Evolutionary conservation across 768 basidiomycete genomes (phyloP), one percentile per base, ranked within the genome.

Genomic region (Boletus rubropictus): DNA sequence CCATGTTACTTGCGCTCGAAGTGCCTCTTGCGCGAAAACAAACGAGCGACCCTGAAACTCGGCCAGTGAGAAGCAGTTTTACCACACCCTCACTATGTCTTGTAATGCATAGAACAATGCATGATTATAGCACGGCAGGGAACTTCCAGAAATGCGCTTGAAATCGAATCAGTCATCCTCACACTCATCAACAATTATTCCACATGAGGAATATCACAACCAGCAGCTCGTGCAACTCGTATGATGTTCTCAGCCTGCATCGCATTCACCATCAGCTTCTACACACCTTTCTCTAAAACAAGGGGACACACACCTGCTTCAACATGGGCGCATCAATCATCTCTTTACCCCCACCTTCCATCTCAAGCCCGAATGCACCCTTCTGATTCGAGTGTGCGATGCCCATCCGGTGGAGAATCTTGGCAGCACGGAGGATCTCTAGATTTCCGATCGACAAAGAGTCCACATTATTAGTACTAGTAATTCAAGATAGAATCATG

Each of bases 281-380:
- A 39, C 12, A 17, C 15, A 5, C 21, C 33, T 21, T 5, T 27
- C 18, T 21, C 7, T 22, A 28, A 25, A 25, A 25, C 10, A n/a
- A 27, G 37, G 33, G 14, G 22, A 51, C 34, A 45, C 55, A 0
- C 35, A 52, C 27, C 76, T 89, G 88, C 62, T 88, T 86, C 35
- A 94, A 70, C 84, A 95, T 90, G 0, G 91, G 91, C 7, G 86
- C 86, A 63, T 95, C 91, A 29, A 94, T 85, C 91, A 94, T 93
- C 59, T 84, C 81, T 39, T 80, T 82, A 14, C 72, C 66, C 3
- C 74, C 73, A 35, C 71, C 75, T 18, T 71, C 69, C 33, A 73
- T 61, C 39, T 84, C 82, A 21, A 92, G 69, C 0, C 89, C 89
- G 34, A 86, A 78, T 3, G 91, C 92, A 4, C 88, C 89, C 31